Percentiles rank a stretch among this genome's conserved stretches.
Conservation (phyloP, 1,284 basidiomycete species). For the Psilocybe mexicana region DNA sequence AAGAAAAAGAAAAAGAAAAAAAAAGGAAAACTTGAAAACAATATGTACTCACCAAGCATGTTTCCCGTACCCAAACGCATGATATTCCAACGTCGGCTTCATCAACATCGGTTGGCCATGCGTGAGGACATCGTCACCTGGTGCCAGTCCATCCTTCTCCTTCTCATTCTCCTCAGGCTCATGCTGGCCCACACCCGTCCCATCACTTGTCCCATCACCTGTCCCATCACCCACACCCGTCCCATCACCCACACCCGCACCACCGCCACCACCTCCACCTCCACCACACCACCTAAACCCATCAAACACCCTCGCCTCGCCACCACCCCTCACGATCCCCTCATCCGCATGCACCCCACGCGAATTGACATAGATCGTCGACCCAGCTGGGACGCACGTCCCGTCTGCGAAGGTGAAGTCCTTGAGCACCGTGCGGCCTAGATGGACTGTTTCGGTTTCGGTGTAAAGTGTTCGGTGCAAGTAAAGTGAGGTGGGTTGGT, state of each 20-base stretch:
- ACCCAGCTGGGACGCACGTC: slow-evolving; percentile 21
- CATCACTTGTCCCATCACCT: no score
- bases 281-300: slow-evolving; percentile 26
- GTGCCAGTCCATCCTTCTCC: no score
- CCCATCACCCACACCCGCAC: not conserved
- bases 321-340: slow-evolving; percentile 21
- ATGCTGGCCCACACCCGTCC: no score
- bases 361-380: slow-evolving; percentile 29
- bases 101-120: slow-evolving; percentile 7
- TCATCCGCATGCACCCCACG: slow-evolving; percentile 33
- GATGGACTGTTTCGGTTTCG: slow-evolving; percentile 19
- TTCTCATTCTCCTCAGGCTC: no score
- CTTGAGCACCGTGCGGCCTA: slow-evolving; percentile 32
- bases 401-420: slow-evolving; percentile 38
- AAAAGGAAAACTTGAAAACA: not conserved
- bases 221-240: not conserved
- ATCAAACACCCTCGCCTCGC: slow-evolving; percentile 32
- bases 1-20: not conserved
- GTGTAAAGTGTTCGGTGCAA: not conserved
- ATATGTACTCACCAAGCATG: slow-evolving; percentile 35
- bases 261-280: not conserved
- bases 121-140: not conserved
- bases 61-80: slow-evolving; percentile 44
- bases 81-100: slow-evolving; percentile 30
- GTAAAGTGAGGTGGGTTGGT: not conserved